These are phyloP conservation scores for Kodamaea laetipori DNA, from an alignment of 805 yeast species.

Conservation along the genomic window DNA sequence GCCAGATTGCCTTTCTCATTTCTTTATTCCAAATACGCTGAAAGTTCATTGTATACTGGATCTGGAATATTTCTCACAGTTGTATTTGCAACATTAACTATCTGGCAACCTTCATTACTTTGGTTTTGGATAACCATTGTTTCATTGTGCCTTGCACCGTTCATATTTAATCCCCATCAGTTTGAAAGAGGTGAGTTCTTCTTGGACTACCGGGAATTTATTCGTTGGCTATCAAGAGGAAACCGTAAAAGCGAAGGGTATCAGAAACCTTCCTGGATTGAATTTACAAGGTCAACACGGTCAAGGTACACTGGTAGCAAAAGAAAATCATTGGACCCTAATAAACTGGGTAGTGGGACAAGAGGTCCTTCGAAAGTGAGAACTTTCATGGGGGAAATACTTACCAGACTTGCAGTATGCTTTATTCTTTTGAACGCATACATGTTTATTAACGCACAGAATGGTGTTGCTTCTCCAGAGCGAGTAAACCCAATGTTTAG, in stretches of 20 bases:
- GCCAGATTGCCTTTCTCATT: slow-evolving; percentile 71
- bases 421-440: slow-evolving; percentile 54
- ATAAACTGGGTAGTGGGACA: not conserved
- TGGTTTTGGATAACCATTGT: slow-evolving; percentile 57
- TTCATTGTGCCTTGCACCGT: slow-evolving; percentile 51
- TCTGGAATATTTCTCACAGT: slow-evolving; percentile 66
- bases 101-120: slow-evolving; percentile 75
- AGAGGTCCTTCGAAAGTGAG: not conserved
- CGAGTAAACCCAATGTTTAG: slow-evolving; percentile 59
- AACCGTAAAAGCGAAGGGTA: slow-evolving; percentile 53
- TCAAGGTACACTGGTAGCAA: slow-evolving; percentile 30
- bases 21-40: slow-evolving; percentile 75
- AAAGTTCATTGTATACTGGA: slow-evolving; percentile 78
- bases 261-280: slow-evolving; percentile 74
- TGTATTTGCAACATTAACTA: slow-evolving; percentile 72
- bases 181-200: slow-evolving; percentile 50
- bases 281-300: slow-evolving; percentile 45
- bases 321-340: slow-evolving; percentile 5
- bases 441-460: slow-evolving; percentile 82
- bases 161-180: slow-evolving; percentile 56
- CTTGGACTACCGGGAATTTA: slow-evolving; percentile 51
- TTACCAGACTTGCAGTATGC: not conserved
- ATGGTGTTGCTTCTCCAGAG: slow-evolving; percentile 57
- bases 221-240: slow-evolving; percentile 55
- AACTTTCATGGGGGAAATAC: not conserved